Percentiles rank a stretch among this genome's conserved stretches.
Evolutionary conservation across 108 stramenopile species (phyloP).

Genomic region (Cyclotella atomus): DNA sequence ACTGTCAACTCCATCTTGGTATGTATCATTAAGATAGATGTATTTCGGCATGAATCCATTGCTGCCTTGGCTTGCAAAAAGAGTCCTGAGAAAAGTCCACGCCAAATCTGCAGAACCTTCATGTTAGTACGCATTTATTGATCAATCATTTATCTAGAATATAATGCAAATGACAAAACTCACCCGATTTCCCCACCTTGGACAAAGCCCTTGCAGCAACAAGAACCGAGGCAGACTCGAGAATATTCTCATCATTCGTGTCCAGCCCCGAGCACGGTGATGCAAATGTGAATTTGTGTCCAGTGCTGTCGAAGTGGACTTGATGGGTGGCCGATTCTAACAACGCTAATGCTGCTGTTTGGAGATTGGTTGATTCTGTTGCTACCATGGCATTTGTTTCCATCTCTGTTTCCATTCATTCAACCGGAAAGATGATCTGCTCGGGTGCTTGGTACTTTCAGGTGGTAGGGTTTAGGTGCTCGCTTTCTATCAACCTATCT

Average conservation of each 20-base stretch:
- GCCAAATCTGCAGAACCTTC: constrained; percentile 26
- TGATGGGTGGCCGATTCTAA: background rate
- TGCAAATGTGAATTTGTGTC: background rate
- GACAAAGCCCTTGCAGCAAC: constrained; percentile 44
- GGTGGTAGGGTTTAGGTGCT: too few species aligned
- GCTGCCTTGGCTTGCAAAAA: constrained; percentile 39
- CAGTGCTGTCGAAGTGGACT: background rate
- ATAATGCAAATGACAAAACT: background rate
- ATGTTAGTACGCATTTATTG: background rate
- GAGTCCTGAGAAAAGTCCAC: constrained; percentile 42
- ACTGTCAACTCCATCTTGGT: background rate
- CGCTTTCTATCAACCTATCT: too few species aligned
- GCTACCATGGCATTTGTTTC: background rate
- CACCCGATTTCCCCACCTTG: constrained; percentile 38
- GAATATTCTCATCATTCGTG: constrained; percentile 18
- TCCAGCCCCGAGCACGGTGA: constrained; percentile 16
- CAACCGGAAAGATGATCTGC: too few species aligned
- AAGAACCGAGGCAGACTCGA: constrained; percentile 46
- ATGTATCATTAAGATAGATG: constrained; percentile 37
- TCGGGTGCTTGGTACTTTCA: too few species aligned
- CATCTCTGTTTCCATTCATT: background rate
- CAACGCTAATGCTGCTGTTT: background rate
- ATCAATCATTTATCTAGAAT: background rate
- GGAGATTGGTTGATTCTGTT: background rate
- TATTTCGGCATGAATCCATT: constrained; percentile 51